Evolutionary conservation across 2,329 filamentous ascomycete genomes (phyloP), one percentile per base, ranked within the genome.

Genomic region (Monosporascus sp.): DNA sequence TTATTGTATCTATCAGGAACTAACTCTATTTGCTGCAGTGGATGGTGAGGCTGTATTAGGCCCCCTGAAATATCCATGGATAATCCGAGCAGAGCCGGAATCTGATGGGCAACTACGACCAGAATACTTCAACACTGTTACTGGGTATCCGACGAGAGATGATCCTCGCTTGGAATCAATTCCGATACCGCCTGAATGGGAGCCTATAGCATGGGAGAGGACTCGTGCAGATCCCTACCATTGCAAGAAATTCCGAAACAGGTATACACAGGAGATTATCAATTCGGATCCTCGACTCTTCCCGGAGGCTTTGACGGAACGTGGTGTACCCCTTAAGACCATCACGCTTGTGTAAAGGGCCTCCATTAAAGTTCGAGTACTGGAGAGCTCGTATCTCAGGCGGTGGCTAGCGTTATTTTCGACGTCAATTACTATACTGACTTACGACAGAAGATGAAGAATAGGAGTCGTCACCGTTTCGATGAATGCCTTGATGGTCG

Each of bases 241-340:
- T 20, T 61, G 54, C 27, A 54, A 36, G 7, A 55, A 46, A 41
- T 59, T 57, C 37, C 38, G 49, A 7, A 59, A 59, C 24, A 57
- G 7, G 46, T 24, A 51, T 20, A 59, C 54, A 6, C 55, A 54
- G 22, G 53, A 58, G 38, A 38, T 55, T 5, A 57, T 62, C 34
- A 61, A 57, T 48, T 59, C 57, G n/a, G 60, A 60, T 24, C 62
- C 60, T 48, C 61, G 55, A 20, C 52, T 59, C 1, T 54, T 56
- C 34, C 55, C 52, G 6, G 57, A 59, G 46, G 59, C 55, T 2
- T 41, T 60, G 27, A n/a, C 20, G 17, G 51, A 44, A 36, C 43
- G 56, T 5, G 60, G 57, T 3, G 44, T 61, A 27, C 37, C 38
- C 17, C 5, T 60, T 5, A 50, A 46, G 45, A 59, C 54, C 9